Evolutionary conservation across 148 eudicot genomes (phyloP), one percentile per base, ranked within the genome.

Genomic region (Camellia japonica): DNA sequence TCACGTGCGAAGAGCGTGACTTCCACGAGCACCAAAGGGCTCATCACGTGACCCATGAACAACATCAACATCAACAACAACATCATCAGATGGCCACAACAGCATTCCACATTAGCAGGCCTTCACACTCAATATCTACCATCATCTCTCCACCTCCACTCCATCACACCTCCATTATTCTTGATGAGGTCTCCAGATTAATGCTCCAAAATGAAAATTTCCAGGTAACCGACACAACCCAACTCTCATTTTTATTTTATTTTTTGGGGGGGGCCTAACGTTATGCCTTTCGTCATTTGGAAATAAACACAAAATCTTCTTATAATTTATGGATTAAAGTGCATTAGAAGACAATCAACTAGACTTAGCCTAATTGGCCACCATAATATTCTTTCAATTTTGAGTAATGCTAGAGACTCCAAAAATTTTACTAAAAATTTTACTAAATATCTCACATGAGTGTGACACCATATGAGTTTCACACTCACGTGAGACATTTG

Each of bases 121-220:
- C 99, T 23, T 85, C 90, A 38, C 85, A 88, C 62, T 80, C 97
- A 0, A 90, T 92, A 4, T 90, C 99, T 10, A 81, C 92, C 80
- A 87, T 92, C 43, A 87, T 93, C 7, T 56, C 90, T 52, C 92
- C 99, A 4, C 90, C 97, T 20, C 82, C 91, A 0, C 89, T 89
- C 5, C 95, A 93, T 66, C 94, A 93, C 82, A 85, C 93, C 69
- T 89, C 98, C 83, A 78, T 85, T 58, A 91, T 90, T 75, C 86
- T 90, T 65, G 97, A 3, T 3, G 91, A 92, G 1, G 89, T 92
- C 78, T 87, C 97, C 47, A 84, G 97, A 79, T 83, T 92, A 6
- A 89, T 92, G 87, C 93, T 94, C 78, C 98, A 85, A 68, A 86
- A 85, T 76, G 88, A 90, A 2, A 86, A 75, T 83, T 96, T 91